These are phyloP conservation scores for Pseudogymnoascus sp. DNA, from an alignment of 2,329 filamentous ascomycete species.

Conservation along the genomic window DNA sequence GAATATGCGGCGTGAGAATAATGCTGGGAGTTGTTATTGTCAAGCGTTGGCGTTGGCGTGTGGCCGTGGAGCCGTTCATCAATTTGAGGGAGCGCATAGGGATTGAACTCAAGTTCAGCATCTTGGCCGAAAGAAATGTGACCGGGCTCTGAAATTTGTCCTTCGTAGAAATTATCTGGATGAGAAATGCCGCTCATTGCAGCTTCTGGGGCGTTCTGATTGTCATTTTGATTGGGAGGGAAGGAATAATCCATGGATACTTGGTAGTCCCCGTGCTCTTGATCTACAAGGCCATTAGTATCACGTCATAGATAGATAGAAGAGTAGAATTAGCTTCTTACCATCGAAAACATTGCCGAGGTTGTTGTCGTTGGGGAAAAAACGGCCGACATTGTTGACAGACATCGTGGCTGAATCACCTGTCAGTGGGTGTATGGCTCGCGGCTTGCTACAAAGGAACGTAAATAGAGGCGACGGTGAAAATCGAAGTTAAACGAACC, in stretches of 20 bases:
- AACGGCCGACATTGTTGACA: slow-evolving; percentile 14
- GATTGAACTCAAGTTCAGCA: not conserved
- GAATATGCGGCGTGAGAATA: not conserved
- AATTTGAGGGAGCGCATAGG: not conserved
- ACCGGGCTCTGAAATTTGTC: not conserved
- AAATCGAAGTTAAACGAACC: not conserved
- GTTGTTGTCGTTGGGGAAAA: not conserved
- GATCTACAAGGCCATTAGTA: not conserved
- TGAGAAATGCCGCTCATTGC: not conserved
- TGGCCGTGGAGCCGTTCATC: not conserved
- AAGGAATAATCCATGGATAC: not conserved
- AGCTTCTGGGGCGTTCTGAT: not conserved
- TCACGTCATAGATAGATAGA: not conserved
- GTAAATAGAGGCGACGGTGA: not conserved
- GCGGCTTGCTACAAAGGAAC: not conserved
- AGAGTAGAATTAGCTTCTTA: slow-evolving; percentile 10
- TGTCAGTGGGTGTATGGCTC: not conserved
- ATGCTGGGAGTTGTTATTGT: not conserved
- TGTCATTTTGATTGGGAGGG: not conserved
- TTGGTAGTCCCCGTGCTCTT: not conserved
- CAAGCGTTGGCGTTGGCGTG: not conserved
- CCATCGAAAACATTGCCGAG: slow-evolving; percentile 18
- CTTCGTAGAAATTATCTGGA: not conserved
- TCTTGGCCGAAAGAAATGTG: not conserved
- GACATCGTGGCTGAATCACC: not conserved